Evolutionary conservation across 495 filamentous ascomycete genomes (phyloP).

Genomic region (Penicillium salamii): DNA sequence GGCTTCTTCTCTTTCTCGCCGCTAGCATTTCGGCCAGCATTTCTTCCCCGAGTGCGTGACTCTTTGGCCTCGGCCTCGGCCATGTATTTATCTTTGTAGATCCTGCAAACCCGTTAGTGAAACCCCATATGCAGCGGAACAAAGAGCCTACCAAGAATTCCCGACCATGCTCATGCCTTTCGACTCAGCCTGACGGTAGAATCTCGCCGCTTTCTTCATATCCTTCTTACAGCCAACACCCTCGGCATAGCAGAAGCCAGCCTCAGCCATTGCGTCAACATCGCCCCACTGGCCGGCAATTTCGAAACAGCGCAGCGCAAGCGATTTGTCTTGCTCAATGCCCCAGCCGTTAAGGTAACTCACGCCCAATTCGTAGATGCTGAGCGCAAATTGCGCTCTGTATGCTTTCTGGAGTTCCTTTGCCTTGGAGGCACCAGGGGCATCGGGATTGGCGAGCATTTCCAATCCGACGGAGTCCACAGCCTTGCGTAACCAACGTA

Average conservation of each 20-base stretch:
- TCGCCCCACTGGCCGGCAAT: constrained; percentile 98
- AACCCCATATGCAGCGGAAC: background rate
- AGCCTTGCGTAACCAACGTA: constrained; percentile 86
- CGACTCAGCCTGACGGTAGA: constrained; percentile 84
- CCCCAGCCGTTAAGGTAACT: constrained; percentile 98
- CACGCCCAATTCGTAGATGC: constrained; percentile 94
- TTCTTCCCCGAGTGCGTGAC: constrained; percentile 34
- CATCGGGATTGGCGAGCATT: constrained; percentile 73
- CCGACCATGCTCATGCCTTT: constrained; percentile 97
- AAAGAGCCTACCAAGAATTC: constrained; percentile 80
- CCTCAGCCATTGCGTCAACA: constrained; percentile 84
- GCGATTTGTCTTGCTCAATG: constrained; percentile 82
- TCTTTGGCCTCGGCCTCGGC: constrained; percentile 60
- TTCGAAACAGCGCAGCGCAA: constrained; percentile 91
- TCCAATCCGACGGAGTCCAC: constrained; percentile 81
- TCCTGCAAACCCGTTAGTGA: constrained; percentile 53
- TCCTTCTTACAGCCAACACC: constrained; percentile 90
- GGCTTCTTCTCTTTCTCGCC: constrained; percentile 41
- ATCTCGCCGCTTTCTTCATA: constrained; percentile 87
- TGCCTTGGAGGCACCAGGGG: constrained; percentile 57
- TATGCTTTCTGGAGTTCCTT: constrained; percentile 71
- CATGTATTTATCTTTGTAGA: constrained; percentile 93
- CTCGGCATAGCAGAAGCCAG: constrained; percentile 84
- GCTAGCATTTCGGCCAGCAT: constrained; percentile 31
- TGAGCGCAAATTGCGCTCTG: constrained; percentile 87